Evolutionary conservation across 2,329 filamentous ascomycete genomes (phyloP).

Genomic region (Fusarium sp.): DNA sequence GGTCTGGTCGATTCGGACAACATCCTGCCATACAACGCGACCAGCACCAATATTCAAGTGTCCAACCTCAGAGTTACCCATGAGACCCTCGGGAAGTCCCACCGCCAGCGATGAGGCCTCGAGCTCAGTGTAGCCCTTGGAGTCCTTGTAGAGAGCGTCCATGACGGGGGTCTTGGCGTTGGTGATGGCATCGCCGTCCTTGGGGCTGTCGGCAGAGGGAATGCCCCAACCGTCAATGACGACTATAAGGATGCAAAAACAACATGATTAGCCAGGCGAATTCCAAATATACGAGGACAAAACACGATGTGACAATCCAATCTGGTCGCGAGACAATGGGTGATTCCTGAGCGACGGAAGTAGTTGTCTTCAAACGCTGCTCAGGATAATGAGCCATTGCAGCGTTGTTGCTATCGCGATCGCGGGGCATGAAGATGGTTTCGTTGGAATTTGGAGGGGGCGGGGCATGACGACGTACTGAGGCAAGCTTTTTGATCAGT

Average conservation of each 20-base stretch:
- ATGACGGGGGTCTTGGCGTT: slow-evolving; percentile 93
- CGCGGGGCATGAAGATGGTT: slow-evolving; percentile 34
- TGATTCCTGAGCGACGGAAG: slow-evolving; percentile 20
- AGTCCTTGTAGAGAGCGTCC: slow-evolving; percentile 86
- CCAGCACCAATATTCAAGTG: slow-evolving; percentile 99
- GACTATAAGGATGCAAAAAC: slow-evolving; percentile 69
- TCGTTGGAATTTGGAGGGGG: slow-evolving; percentile 39
- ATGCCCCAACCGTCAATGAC: slow-evolving; percentile 99
- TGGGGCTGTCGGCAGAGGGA: slow-evolving; percentile 79
- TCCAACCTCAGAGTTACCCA: slow-evolving; percentile 99
- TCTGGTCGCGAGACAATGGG: slow-evolving; percentile 38
- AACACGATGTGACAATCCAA: slow-evolving; percentile 58
- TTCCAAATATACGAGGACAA: slow-evolving; percentile 65
- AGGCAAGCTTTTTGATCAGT: slow-evolving; percentile 69
- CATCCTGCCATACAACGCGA: slow-evolving; percentile 97
- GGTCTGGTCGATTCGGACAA: slow-evolving; percentile 93
- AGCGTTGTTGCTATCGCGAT: slow-evolving; percentile 27
- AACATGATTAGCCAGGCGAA: slow-evolving; percentile 68
- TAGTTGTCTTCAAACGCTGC: slow-evolving; percentile 35
- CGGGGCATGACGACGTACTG: slow-evolving; percentile 58
- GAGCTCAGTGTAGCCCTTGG: slow-evolving; percentile 88
- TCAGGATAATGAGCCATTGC: slow-evolving; percentile 24
- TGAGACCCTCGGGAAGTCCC: slow-evolving; percentile 93
- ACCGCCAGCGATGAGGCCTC: slow-evolving; percentile 97
- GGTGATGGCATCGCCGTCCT: slow-evolving; percentile 93